phyloP scores from a whole-genome alignment of 345 rosid species.

The Carallia brachiata region DNA sequence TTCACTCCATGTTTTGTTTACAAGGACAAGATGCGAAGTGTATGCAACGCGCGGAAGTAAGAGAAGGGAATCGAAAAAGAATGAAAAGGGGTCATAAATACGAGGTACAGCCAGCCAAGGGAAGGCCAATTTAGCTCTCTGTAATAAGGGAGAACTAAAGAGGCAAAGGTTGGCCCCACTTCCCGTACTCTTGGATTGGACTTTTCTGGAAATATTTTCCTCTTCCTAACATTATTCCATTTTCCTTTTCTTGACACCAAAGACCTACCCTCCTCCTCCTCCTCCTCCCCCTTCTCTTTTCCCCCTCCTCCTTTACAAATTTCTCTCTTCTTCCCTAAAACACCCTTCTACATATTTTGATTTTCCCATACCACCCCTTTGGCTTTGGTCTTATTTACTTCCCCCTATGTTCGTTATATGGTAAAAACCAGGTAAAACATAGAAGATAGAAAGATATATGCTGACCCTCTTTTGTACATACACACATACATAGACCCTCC shows the following conservation, averaged over 20 bases:
- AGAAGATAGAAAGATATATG: not conserved
- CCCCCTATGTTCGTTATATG: conserved; percentile 1
- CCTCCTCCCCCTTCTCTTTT: not conserved
- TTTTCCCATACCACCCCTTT: not conserved
- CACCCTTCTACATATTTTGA: not conserved
- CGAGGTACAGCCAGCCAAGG: conserved; percentile 40
- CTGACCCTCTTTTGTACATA: not conserved
- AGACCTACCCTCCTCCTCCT: not conserved
- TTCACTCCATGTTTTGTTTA: too few species aligned
- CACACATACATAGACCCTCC: too few species aligned
- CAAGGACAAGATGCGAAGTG: not conserved
- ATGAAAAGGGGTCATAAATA: conserved; percentile 25
- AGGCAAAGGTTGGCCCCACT: conserved; percentile 48
- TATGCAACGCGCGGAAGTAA: conserved; percentile 11
- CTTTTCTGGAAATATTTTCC: conserved; percentile 83
- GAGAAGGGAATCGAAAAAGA: conserved; percentile 21
- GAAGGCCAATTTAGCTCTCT: conserved; percentile 37
- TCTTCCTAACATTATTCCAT: conserved; percentile 67
- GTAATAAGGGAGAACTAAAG: conserved; percentile 33
- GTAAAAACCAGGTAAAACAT: conserved; percentile 25
- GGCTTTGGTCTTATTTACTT: not conserved
- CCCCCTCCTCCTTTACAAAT: not conserved
- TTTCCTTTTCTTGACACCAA: conserved; percentile 48
- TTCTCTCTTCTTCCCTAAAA: conserved; percentile 5
- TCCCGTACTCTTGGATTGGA: conserved; percentile 94